Conservation (phyloP, 805 yeast species). For the Candida ponderosae region DNA sequence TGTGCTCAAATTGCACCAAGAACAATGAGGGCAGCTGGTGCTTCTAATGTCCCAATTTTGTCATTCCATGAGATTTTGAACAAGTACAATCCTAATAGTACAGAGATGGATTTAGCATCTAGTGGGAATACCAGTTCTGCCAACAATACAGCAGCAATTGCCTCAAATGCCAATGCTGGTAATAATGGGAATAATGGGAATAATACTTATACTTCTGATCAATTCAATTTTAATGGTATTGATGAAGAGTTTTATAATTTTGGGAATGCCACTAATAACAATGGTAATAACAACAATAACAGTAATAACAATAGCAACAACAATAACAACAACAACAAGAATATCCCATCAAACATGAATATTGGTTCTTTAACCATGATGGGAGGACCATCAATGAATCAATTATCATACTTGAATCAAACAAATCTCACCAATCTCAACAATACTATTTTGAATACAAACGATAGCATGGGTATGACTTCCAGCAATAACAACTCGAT, state of each 20-base stretch:
- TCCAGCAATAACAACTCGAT: no score
- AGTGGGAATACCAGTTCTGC: not conserved
- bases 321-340: no score
- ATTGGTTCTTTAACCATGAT: not conserved
- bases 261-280: not conserved
- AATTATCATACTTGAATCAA: not conserved
- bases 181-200: not conserved
- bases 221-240: no score
- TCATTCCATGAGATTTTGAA: not conserved
- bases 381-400: not conserved
- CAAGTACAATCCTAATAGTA: not conserved
- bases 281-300: no score
- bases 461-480: no score
- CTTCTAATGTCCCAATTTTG: slow-evolving; percentile 2
- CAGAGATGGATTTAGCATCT: no score
- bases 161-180: not conserved
- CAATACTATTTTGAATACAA: not conserved
- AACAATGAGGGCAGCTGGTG: slow-evolving; percentile 21
- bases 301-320: no score
- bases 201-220: not conserved
- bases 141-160: no score
- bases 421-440: not conserved
- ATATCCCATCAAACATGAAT: not conserved
- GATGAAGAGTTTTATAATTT: not conserved
- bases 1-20: slow-evolving; percentile 26